These are phyloP conservation scores for Chenopodium berlandieri DNA, from an alignment of 148 eudicot genomes.

Conservation along the genomic window DNA sequence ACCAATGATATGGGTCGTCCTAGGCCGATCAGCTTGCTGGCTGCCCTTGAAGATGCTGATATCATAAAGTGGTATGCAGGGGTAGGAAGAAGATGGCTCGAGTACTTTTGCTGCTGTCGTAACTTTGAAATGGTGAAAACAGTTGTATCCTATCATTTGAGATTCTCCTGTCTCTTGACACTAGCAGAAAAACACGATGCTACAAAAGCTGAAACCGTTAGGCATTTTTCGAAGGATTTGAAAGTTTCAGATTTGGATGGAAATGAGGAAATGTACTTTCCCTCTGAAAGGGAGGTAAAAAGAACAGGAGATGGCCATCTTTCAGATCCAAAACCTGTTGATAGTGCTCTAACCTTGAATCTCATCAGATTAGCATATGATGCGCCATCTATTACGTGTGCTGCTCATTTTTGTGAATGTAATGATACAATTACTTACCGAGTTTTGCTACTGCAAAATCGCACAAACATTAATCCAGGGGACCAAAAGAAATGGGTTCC, in stretches of 20 bases:
- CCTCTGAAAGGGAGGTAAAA: slow-evolving; percentile 71
- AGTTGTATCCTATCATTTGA: slow-evolving; percentile 68
- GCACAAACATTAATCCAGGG: slow-evolving; percentile 25
- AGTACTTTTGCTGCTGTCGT: slow-evolving; percentile 75
- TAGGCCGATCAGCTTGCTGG: slow-evolving; percentile 63
- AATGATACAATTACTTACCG: slow-evolving; percentile 62
- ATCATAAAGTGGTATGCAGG: slow-evolving; percentile 93
- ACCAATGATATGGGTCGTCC: slow-evolving; percentile 95
- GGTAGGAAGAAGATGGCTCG: slow-evolving; percentile 87
- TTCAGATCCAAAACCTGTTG: slow-evolving; percentile 83
- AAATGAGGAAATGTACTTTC: slow-evolving; percentile 57
- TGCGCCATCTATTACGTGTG: slow-evolving; percentile 56
- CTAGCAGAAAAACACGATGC: slow-evolving; percentile 88
- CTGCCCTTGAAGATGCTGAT: slow-evolving; percentile 71
- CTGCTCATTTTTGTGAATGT: slow-evolving; percentile 74
- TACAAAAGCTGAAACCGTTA: slow-evolving; percentile 68
- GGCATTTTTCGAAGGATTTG: slow-evolving; percentile 82
- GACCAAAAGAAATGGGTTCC: slow-evolving; percentile 55
- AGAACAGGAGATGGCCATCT: slow-evolving; percentile 69
- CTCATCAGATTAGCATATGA: slow-evolving; percentile 69
- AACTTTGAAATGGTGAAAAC: slow-evolving; percentile 71
- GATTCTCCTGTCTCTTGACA: slow-evolving; percentile 87
- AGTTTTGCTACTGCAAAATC: slow-evolving; percentile 54
- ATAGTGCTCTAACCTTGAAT: slow-evolving; percentile 56
- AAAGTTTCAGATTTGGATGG: slow-evolving; percentile 49